Percentiles rank a stretch among this genome's conserved stretches.
Evolutionary conservation across 305 asterid genomes (phyloP).

Genomic region (Rubia tinctorum): DNA sequence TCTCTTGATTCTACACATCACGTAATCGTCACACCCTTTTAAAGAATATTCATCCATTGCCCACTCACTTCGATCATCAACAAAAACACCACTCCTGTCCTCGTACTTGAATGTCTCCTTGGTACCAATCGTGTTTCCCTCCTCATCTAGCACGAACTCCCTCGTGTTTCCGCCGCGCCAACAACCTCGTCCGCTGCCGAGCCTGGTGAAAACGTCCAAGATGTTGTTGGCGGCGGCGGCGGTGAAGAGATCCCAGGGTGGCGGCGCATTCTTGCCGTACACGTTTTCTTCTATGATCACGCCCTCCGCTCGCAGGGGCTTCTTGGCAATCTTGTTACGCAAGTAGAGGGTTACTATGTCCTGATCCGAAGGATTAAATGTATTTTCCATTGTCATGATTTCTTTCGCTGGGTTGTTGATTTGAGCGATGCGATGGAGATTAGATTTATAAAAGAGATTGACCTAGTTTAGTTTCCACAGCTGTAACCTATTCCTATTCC

Average conservation of each 20-base stretch:
- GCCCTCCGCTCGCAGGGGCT: neutral
- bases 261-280: neutral
- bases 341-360: neutral
- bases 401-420: too few relatives aligned
- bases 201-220: neutral
- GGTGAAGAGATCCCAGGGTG: neutral
- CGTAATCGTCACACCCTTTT: neutral
- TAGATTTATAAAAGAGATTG: too few relatives aligned
- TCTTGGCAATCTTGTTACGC: neutral
- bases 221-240: neutral
- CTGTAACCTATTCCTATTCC: too few relatives aligned
- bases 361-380: neutral
- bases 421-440: too few relatives aligned
- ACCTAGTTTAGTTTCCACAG: too few relatives aligned
- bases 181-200: neutral
- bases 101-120: conserved; percentile 7
- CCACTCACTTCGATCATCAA: neutral
- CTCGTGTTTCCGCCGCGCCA: neutral
- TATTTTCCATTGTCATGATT: neutral
- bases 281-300: neutral
- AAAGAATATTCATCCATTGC: neutral
- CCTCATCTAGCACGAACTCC: neutral
- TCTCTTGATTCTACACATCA: neutral
- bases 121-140: neutral
- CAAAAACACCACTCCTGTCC: neutral